These are phyloP conservation scores for Trichophyton simii DNA, from an alignment of 2,329 filamentous ascomycete genomes.

Conservation along the genomic window DNA sequence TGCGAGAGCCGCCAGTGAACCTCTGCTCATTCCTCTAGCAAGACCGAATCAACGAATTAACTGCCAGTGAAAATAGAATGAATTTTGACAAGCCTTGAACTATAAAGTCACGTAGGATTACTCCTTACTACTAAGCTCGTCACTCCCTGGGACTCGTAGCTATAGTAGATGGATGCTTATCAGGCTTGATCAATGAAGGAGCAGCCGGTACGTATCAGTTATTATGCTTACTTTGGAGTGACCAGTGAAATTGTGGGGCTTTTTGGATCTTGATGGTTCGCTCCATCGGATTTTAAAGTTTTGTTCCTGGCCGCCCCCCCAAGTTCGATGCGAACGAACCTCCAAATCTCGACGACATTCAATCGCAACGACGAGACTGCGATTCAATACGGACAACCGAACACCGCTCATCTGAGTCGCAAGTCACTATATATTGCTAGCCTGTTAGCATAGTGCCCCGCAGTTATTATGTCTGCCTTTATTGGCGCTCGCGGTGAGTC, in stretches of 20 bases:
- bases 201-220: too few relatives aligned
- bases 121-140: too few relatives aligned
- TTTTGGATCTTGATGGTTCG: not conserved
- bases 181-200: too few relatives aligned
- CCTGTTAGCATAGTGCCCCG: not conserved
- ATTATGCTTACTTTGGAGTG: too few relatives aligned
- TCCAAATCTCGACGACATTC: not conserved
- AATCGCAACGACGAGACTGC: not conserved
- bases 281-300: not conserved
- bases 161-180: not conserved
- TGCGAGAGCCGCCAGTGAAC: too few relatives aligned
- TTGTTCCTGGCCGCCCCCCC: not conserved
- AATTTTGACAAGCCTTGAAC: too few relatives aligned
- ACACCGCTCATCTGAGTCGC: not conserved
- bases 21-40: too few relatives aligned
- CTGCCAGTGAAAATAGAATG: too few relatives aligned
- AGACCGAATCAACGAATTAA: too few relatives aligned
- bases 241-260: not conserved
- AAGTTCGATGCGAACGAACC: not conserved
- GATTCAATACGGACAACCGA: not conserved
- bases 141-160: too few relatives aligned
- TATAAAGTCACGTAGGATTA: too few relatives aligned
- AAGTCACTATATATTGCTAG: not conserved
- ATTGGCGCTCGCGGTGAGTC: slow-evolving; percentile 29
- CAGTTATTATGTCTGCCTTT: slow-evolving; percentile 27